Evolutionary conservation across 75 land plant species (phyloP).

Genomic region (Picea sitchensis): DNA sequence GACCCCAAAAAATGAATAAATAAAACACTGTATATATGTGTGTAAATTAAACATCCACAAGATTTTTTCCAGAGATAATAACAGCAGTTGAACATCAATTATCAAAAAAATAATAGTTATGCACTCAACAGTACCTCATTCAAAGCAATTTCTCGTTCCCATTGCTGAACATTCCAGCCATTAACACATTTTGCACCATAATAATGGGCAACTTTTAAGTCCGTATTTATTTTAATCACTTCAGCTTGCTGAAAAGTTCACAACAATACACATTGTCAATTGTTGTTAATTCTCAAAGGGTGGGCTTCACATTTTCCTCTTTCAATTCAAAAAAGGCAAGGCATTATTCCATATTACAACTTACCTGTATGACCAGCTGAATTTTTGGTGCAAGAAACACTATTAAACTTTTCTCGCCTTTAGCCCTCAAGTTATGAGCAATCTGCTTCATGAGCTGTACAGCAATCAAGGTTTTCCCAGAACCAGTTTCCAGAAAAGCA

Average conservation of each 20-base stretch:
- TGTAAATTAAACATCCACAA: not conserved
- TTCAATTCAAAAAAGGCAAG: too few relatives aligned
- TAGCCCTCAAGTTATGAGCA: constrained; percentile 10
- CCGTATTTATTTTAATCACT: not conserved
- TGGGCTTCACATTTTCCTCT: too few relatives aligned
- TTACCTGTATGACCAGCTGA: constrained; percentile 43
- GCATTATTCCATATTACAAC: not conserved
- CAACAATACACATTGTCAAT: not conserved
- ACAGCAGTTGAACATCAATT: not conserved
- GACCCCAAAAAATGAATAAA: too few relatives aligned
- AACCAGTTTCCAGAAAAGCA: constrained; percentile 63
- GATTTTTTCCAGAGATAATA: not conserved
- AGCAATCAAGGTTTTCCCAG: constrained; percentile 75
- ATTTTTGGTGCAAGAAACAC: not conserved
- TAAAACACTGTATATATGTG: too few relatives aligned
- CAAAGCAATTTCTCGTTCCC: constrained; percentile 11
- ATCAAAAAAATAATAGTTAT: not conserved
- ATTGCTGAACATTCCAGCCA: not conserved
- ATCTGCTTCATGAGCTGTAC: constrained; percentile 53
- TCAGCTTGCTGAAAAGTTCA: not conserved
- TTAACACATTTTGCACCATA: not conserved
- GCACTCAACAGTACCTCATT: not conserved
- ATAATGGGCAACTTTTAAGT: not conserved
- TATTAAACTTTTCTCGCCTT: not conserved
- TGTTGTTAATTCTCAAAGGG: not conserved